Evolutionary conservation across 495 filamentous ascomycete species (phyloP).

Genomic region (Aspergillus nidulans): DNA sequence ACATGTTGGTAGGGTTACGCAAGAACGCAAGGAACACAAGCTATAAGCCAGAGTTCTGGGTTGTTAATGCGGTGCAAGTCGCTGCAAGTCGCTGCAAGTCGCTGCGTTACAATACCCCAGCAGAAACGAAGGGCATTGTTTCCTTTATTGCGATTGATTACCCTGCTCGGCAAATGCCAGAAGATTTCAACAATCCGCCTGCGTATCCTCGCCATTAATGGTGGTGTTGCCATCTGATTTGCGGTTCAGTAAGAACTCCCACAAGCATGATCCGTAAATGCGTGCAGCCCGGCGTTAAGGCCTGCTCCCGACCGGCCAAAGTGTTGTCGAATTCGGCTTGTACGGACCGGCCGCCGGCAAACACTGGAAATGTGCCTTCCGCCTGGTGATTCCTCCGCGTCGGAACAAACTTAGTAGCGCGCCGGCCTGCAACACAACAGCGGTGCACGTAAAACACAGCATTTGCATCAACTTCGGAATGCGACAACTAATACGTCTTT

Average conservation of each 20-base stretch:
- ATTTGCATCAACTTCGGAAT: constrained; percentile 19
- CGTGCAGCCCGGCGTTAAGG: constrained; percentile 24
- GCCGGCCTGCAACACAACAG: constrained; percentile 25
- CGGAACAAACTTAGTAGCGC: constrained; percentile 22
- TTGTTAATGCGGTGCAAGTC: no score
- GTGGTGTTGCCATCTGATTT: constrained; percentile 23
- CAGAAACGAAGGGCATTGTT: not conserved
- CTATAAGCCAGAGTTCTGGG: no score
- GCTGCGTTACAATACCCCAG: not conserved
- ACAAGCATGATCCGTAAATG: constrained; percentile 16
- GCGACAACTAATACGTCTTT: constrained; percentile 21
- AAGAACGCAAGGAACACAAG: no score
- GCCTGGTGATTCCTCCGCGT: constrained; percentile 16
- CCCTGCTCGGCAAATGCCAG: constrained; percentile 18
- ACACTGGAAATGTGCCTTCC: constrained; percentile 32
- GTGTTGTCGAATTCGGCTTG: constrained; percentile 20
- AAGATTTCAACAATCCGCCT: constrained; percentile 27
- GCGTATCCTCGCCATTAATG: constrained; percentile 19
- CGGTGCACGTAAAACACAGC: constrained; percentile 30
- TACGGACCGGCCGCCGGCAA: constrained; percentile 29
- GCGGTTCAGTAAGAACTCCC: constrained; percentile 29
- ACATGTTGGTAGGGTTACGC: no score
- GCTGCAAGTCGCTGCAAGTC: no score
- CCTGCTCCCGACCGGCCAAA: constrained; percentile 17
- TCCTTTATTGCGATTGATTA: not conserved